phyloP scores from a whole-genome alignment of 441 rosid species.

The Caryocar brasiliense region DNA sequence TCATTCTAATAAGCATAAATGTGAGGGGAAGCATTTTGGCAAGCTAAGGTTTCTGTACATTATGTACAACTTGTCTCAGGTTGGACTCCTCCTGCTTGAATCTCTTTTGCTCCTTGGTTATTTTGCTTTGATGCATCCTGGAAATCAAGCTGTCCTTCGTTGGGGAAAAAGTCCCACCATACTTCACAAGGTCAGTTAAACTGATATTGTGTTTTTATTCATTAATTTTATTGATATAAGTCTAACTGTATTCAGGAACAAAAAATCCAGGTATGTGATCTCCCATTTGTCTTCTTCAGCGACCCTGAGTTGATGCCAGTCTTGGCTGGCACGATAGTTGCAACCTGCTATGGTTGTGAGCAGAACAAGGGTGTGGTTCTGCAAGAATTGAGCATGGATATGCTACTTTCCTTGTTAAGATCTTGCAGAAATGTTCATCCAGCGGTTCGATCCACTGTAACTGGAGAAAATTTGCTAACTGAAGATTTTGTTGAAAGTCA shows the following conservation, averaged over 20 bases:
- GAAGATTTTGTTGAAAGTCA: conserved; percentile 33
- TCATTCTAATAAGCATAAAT: too few species aligned
- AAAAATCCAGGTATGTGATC: conserved; percentile 71
- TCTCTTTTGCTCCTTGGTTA: conserved; percentile 60
- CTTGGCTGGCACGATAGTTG: conserved; percentile 53
- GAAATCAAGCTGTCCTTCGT: conserved; percentile 72
- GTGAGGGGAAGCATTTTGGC: background rate
- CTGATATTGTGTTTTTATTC: background rate
- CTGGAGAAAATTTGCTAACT: conserved; percentile 17
- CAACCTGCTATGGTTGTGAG: conserved; percentile 63
- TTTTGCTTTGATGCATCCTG: conserved; percentile 63
- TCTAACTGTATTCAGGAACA: conserved; percentile 19
- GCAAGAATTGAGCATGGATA: conserved; percentile 68
- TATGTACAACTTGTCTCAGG: conserved; percentile 22
- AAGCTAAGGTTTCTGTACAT: background rate
- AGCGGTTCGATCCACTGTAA: conserved; percentile 17
- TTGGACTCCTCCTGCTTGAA: conserved; percentile 63
- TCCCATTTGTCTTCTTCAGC: conserved; percentile 71
- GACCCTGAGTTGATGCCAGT: conserved; percentile 67
- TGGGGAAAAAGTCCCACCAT: conserved; percentile 83
- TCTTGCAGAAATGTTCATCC: conserved; percentile 46
- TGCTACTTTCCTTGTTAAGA: conserved; percentile 55
- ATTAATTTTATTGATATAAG: background rate
- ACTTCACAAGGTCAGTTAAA: conserved; percentile 63
- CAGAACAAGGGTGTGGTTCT: conserved; percentile 61